Percentiles rank a stretch among this genome's conserved stretches.
Evolutionary conservation across 352 stramenopile species (phyloP).

Genomic region (Globisporangium alternatum): DNA sequence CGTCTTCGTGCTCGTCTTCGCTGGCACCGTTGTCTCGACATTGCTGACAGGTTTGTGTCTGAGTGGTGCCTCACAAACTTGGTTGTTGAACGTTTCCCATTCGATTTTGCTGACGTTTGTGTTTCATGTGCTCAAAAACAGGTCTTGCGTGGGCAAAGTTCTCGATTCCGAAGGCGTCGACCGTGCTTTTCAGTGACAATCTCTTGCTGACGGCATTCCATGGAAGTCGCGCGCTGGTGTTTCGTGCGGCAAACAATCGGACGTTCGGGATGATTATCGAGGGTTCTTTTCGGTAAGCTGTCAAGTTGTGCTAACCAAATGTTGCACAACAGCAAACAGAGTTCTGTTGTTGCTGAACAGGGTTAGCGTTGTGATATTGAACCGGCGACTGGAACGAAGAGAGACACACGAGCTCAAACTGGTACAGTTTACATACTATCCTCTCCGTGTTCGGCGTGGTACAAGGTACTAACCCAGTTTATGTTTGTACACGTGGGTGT

Average conservation of each 20-base stretch:
- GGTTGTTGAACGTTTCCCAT: background rate
- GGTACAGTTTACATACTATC: conserved; percentile 10
- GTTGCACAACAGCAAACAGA: too few relatives aligned
- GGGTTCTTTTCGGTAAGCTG: conserved; percentile 46
- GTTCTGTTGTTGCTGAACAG: conserved; percentile 12
- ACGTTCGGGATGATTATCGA: conserved; percentile 51
- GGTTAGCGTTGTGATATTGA: conserved; percentile 51
- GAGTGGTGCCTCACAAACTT: background rate
- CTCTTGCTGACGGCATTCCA: conserved; percentile 50
- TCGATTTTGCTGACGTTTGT: background rate
- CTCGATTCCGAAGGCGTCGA: conserved; percentile 50
- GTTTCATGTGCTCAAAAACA: conserved; percentile 9
- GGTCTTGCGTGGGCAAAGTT: conserved; percentile 66
- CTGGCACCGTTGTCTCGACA: conserved; percentile 39
- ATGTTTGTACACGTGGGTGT: background rate
- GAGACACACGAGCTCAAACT: conserved; percentile 55
- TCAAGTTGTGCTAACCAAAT: too few relatives aligned
- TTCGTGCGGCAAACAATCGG: conserved; percentile 56
- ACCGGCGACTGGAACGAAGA: conserved; percentile 34
- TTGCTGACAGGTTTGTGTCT: conserved; percentile 39
- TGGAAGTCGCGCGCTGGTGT: conserved; percentile 49
- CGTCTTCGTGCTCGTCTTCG: conserved; percentile 46
- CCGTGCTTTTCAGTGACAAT: conserved; percentile 47
- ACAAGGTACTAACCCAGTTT: too few relatives aligned
- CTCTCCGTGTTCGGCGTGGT: background rate